These are phyloP conservation scores for Podila epigama DNA, from an alignment of 192 early-diverging fungal species.

Conservation along the genomic window DNA sequence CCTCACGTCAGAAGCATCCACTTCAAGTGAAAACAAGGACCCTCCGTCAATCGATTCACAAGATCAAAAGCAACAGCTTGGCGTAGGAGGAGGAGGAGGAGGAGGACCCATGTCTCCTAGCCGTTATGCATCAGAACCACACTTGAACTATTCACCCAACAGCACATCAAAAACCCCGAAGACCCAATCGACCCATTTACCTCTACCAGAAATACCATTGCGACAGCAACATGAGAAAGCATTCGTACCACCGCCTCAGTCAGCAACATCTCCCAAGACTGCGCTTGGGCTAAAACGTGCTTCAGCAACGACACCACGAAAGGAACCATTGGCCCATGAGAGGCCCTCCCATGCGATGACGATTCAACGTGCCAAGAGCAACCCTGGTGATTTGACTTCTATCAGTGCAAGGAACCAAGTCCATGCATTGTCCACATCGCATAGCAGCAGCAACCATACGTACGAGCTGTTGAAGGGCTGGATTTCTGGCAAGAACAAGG, in stretches of 20 bases:
- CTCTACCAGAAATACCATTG: too few species aligned
- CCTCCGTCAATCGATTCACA: too few species aligned
- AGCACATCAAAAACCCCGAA: not conserved
- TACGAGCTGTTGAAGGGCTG: slow-evolving; percentile 38
- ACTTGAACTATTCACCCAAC: not conserved
- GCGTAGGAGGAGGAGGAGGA: too few species aligned
- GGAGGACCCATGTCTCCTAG: not conserved
- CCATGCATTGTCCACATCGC: not conserved
- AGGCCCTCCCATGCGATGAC: slow-evolving; percentile 12
- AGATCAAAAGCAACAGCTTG: too few species aligned
- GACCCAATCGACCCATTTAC: not conserved
- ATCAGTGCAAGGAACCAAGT: slow-evolving; percentile 8
- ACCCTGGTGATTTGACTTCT: slow-evolving; percentile 23
- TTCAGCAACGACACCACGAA: slow-evolving; percentile 2
- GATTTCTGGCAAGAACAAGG: slow-evolving; percentile 27
- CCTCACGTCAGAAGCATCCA: not conserved
- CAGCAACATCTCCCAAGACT: not conserved
- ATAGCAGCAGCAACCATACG: slow-evolving; percentile 10
- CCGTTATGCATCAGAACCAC: not conserved
- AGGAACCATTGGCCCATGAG: not conserved
- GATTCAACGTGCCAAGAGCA: slow-evolving; percentile 36
- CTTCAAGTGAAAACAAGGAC: not conserved
- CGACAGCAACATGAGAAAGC: not conserved
- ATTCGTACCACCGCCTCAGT: not conserved
- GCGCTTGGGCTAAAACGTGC: slow-evolving; percentile 4